phyloP scores from a whole-genome alignment of 768 basidiomycete species.

The Leccinum imitatum region DNA sequence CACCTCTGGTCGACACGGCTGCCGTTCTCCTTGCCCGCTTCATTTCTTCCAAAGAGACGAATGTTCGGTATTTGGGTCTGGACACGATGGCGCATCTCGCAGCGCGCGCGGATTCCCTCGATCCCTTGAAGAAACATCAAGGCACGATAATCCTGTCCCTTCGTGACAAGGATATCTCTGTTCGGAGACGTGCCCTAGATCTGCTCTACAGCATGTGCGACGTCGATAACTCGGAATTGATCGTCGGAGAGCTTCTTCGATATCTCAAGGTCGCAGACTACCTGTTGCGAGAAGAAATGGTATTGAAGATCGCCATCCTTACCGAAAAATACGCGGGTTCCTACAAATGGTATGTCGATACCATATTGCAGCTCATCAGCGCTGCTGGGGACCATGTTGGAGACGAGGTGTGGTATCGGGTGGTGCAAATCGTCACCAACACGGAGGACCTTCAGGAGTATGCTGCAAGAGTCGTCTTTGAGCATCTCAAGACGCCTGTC shows the following conservation, averaged over 20 bases:
- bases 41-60: conserved; percentile 97
- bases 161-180: conserved; percentile 96
- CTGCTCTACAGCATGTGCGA: conserved; percentile 99
- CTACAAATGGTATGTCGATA: conserved; percentile 99
- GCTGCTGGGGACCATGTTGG: conserved; percentile 98
- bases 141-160: conserved; percentile 92
- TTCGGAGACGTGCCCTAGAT: conserved; percentile 90
- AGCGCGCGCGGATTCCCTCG: conserved; percentile 86
- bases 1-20: conserved; percentile 83
- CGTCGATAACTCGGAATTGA: conserved; percentile 91
- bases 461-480: conserved; percentile 89
- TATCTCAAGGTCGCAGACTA: conserved; percentile 96
- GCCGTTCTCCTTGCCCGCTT: conserved; percentile 92
- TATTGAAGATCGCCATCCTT: conserved; percentile 95
- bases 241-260: conserved; percentile 93
- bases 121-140: conserved; percentile 93
- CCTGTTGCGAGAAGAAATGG: conserved; percentile 96
- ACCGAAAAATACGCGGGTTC: conserved; percentile 99
- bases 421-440: conserved; percentile 97
- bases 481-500: conserved; percentile 81
- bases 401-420: conserved; percentile 99
- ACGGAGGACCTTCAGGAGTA: conserved; percentile 97
- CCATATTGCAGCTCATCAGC: conserved; percentile 92
- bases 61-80: conserved; percentile 94
- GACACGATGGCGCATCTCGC: conserved; percentile 99